Evolutionary conservation across 192 early-diverging fungal genomes (phyloP).

Genomic region (Coemansia sp.): DNA sequence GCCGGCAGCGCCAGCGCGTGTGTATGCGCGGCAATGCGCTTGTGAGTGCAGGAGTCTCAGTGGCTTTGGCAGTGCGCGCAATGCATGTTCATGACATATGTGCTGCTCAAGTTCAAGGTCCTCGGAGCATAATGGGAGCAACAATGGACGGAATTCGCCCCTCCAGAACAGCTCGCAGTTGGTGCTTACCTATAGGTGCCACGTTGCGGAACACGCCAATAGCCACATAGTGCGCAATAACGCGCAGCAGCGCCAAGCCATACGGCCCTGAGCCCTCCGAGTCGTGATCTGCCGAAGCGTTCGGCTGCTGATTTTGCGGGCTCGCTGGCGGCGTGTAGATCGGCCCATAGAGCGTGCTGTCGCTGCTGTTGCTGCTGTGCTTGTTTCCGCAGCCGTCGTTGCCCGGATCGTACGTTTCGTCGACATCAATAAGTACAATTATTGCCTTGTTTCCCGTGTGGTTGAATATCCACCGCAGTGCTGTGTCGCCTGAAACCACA

Average conservation of each 20-base stretch:
- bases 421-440: slow-evolving; percentile 55
- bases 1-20: not conserved
- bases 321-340: slow-evolving; percentile 49
- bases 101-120: slow-evolving; percentile 1
- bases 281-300: slow-evolving; percentile 8
- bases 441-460: slow-evolving; percentile 43
- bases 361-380: slow-evolving; percentile 21
- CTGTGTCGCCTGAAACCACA: slow-evolving; percentile 53
- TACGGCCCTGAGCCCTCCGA: slow-evolving; percentile 45
- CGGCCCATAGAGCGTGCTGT: slow-evolving; percentile 27
- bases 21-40: not conserved
- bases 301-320: slow-evolving; percentile 24
- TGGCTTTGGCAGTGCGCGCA: slow-evolving; percentile 4
- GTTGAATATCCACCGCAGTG: slow-evolving; percentile 51
- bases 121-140: not conserved
- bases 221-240: slow-evolving; percentile 54
- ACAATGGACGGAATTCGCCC: not conserved
- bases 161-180: too few relatives aligned
- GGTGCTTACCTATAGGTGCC: slow-evolving; percentile 51
- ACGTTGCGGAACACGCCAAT: slow-evolving; percentile 55
- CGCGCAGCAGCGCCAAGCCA: slow-evolving; percentile 47
- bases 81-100: slow-evolving; percentile 8
- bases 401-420: slow-evolving; percentile 42
- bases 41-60: not conserved
- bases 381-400: slow-evolving; percentile 13